phyloP scores from a whole-genome alignment of 2,329 filamentous ascomycete species.

The Fusarium incarnatum region DNA sequence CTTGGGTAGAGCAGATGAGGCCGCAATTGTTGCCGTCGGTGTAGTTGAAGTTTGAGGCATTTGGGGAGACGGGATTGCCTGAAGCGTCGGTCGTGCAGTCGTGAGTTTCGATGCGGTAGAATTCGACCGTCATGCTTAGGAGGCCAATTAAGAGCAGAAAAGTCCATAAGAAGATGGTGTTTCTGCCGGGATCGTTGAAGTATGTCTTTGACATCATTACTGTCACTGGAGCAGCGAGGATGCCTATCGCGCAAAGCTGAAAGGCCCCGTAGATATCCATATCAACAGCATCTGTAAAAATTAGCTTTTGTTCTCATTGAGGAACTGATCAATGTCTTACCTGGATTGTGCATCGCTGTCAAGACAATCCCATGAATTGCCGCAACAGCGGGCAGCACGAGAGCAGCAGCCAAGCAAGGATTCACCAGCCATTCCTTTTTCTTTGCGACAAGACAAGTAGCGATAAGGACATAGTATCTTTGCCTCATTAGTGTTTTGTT shows the following conservation, averaged over 20 bases:
- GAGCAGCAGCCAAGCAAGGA: slow-evolving; percentile 71
- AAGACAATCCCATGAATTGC: slow-evolving; percentile 73
- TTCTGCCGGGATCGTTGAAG: slow-evolving; percentile 71
- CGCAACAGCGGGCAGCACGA: slow-evolving; percentile 72
- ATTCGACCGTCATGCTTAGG: slow-evolving; percentile 72
- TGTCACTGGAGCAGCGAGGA: slow-evolving; percentile 72
- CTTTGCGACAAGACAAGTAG: slow-evolving; percentile 71
- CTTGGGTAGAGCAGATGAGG: slow-evolving; percentile 58
- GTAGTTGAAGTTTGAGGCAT: slow-evolving; percentile 59
- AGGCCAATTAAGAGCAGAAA: slow-evolving; percentile 69
- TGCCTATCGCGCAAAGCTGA: slow-evolving; percentile 74
- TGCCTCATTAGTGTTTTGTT: background rate
- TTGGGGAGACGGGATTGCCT: slow-evolving; percentile 52
- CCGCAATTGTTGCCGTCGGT: slow-evolving; percentile 55
- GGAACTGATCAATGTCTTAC: slow-evolving; percentile 54
- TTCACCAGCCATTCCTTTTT: slow-evolving; percentile 71
- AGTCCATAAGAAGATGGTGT: slow-evolving; percentile 76
- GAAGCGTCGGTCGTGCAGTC: slow-evolving; percentile 56
- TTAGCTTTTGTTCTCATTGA: rapidly evolving
- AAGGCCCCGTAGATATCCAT: slow-evolving; percentile 77
- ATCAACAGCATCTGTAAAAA: slow-evolving; percentile 66
- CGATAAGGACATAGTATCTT: slow-evolving; percentile 73
- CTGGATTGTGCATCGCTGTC: slow-evolving; percentile 67
- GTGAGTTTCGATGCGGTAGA: slow-evolving; percentile 64
- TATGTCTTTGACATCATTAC: slow-evolving; percentile 72